phyloP scores from a whole-genome alignment of 176 grass and related monocot genomes.

The Dendrocalamus sinicus region DNA sequence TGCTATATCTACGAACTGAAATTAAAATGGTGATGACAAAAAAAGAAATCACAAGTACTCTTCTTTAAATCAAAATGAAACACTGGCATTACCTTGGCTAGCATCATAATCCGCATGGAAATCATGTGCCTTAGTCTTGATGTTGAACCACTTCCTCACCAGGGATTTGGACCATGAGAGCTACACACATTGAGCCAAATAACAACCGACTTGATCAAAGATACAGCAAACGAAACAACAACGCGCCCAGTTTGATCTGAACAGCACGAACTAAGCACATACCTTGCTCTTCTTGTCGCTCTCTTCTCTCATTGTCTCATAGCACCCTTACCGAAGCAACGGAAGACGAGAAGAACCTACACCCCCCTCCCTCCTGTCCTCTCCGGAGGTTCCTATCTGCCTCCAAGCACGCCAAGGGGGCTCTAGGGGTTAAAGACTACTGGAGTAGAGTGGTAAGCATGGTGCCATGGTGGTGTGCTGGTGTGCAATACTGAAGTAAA shows the following conservation, averaged over 20 bases:
- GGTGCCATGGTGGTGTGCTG: conserved; percentile 6
- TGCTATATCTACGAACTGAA: not conserved
- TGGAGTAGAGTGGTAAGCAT: not conserved
- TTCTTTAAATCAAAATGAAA: conserved; percentile 1
- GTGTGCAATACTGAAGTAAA: conserved; percentile 18
- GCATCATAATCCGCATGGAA: conserved; percentile 73
- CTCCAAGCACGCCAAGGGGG: conserved; percentile 8
- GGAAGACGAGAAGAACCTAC: not conserved
- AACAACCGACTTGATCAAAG: conserved; percentile 35
- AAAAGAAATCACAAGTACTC: not conserved
- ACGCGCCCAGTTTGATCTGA: not conserved
- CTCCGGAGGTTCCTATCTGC: not conserved
- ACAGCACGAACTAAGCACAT: not conserved
- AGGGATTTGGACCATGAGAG: conserved; percentile 94
- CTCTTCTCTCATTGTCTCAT: conserved; percentile 81
- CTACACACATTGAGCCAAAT: conserved; percentile 48
- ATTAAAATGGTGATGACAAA: not conserved
- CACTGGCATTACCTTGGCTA: conserved; percentile 57
- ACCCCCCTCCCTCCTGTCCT: not conserved
- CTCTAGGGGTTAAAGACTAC: conserved; percentile 42
- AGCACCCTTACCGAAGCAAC: conserved; percentile 13
- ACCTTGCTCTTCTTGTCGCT: conserved; percentile 91
- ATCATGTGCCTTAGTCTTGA: conserved; percentile 82
- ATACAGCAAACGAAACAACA: not conserved
- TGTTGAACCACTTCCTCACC: conserved; percentile 95